Evolutionary conservation across 257 asterid genomes (phyloP).

Genomic region (Nicotiana attenuata): DNA sequence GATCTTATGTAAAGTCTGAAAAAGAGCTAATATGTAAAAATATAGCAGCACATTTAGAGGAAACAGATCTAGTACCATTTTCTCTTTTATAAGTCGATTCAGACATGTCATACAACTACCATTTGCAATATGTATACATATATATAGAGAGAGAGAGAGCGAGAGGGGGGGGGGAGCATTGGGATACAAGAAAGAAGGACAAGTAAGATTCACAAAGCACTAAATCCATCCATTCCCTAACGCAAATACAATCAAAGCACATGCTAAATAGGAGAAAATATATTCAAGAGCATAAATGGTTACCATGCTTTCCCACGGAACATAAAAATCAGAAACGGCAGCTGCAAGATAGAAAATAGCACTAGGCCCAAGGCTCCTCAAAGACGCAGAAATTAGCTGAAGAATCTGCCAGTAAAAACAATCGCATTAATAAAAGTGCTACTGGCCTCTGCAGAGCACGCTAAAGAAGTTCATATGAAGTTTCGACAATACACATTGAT

Average conservation of each 20-base stretch:
- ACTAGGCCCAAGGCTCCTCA: conserved; percentile 47
- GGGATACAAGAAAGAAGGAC: not conserved
- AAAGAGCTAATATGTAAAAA: not conserved
- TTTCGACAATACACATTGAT: not conserved
- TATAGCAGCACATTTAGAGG: not conserved
- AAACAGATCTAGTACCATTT: not conserved
- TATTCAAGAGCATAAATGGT: not conserved
- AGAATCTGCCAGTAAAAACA: conserved; percentile 44
- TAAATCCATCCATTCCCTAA: not conserved
- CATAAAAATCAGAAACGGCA: conserved; percentile 93
- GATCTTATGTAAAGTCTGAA: conserved; percentile 67
- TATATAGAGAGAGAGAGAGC: too few relatives aligned
- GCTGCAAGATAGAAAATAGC: conserved; percentile 91
- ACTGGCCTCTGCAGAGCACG: not conserved
- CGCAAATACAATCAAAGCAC: too few relatives aligned
- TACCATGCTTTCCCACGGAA: conserved; percentile 97
- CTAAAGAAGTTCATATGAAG: not conserved
- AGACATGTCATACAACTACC: not conserved
- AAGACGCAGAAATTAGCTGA: conserved; percentile 53
- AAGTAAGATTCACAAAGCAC: not conserved
- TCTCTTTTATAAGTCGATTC: not conserved
- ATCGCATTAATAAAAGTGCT: not conserved
- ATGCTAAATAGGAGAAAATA: not conserved
- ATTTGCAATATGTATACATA: not conserved
- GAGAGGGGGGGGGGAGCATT: not conserved